phyloP scores from a whole-genome alignment of 1,139 yeast genomes.

The Yamadazyma triangularis region DNA sequence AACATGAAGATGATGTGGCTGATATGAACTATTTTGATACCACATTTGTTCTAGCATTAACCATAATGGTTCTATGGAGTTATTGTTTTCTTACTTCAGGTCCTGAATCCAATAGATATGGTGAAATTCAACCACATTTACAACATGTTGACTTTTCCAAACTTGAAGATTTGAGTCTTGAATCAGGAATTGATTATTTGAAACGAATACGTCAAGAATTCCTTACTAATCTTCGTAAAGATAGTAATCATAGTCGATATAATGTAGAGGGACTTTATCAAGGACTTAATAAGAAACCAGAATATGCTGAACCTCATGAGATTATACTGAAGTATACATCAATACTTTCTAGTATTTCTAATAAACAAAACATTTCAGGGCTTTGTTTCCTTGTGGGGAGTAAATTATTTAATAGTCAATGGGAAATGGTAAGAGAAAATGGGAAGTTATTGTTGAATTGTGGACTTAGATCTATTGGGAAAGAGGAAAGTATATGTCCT shows the following conservation, averaged over 20 bases:
- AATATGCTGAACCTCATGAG: slow-evolving; percentile 34
- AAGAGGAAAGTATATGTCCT: slow-evolving; percentile 19
- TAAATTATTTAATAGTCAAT: slow-evolving; percentile 45
- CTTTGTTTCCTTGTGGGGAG: slow-evolving; percentile 47
- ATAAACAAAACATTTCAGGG: slow-evolving; percentile 51
- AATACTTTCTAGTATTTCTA: slow-evolving; percentile 34
- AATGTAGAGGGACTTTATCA: too few species aligned
- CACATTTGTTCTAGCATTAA: slow-evolving; percentile 43
- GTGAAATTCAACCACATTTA: slow-evolving; percentile 15
- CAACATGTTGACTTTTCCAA: slow-evolving; percentile 16
- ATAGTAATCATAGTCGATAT: slow-evolving; percentile 17
- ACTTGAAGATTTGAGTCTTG: slow-evolving; percentile 21
- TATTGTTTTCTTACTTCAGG: slow-evolving; percentile 41
- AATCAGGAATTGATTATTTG: slow-evolving; percentile 34
- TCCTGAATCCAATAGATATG: slow-evolving; percentile 27
- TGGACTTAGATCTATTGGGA: slow-evolving; percentile 54
- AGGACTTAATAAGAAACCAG: too few species aligned
- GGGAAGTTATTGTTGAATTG: slow-evolving; percentile 56
- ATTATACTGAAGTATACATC: slow-evolving; percentile 37
- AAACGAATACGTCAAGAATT: slow-evolving; percentile 31
- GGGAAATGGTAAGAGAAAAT: slow-evolving; percentile 59
- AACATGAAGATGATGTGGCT: slow-evolving; percentile 13
- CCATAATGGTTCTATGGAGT: slow-evolving; percentile 48
- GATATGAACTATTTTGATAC: slow-evolving; percentile 36
- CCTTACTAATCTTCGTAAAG: slow-evolving; percentile 15